Evolutionary conservation across 768 basidiomycete genomes (phyloP).

Genomic region (Leccinellum albellum): DNA sequence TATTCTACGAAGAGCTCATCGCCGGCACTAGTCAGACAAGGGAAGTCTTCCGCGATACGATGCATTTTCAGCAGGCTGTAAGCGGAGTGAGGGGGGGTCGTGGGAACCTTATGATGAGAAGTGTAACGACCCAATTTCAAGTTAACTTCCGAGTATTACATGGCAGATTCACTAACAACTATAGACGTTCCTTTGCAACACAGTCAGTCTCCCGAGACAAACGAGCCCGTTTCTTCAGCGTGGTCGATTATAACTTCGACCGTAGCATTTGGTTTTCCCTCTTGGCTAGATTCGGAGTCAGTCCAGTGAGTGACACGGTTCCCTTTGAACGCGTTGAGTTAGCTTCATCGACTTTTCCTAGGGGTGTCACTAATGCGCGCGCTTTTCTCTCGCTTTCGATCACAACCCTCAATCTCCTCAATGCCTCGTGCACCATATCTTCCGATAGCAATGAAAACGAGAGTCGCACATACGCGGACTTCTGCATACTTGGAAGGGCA

Average conservation of each 20-base stretch:
- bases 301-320: neutral
- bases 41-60: no score
- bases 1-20: conserved; percentile 72
- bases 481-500: conserved; percentile 66
- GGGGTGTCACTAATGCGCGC: neutral
- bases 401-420: conserved; percentile 48
- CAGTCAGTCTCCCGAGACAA: no score
- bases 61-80: no score
- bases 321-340: neutral
- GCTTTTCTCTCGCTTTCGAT: conserved; percentile 17
- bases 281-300: neutral
- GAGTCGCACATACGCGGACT: conserved; percentile 68
- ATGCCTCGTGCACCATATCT: conserved; percentile 64
- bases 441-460: conserved; percentile 59
- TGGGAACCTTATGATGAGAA: no score
- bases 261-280: neutral
- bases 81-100: no score
- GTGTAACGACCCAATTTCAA: no score
- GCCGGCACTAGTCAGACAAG: no score
- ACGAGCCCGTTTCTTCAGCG: no score
- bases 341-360: neutral
- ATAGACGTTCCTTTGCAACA: neutral
- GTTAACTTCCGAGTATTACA: no score
- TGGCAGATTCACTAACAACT: neutral
- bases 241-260: neutral